A percentile compares a stretch with the other conserved stretches of the same genome.
These are phyloP conservation scores for Datura wrightii DNA, from an alignment of 257 asterid genomes.

Conservation along the genomic window DNA sequence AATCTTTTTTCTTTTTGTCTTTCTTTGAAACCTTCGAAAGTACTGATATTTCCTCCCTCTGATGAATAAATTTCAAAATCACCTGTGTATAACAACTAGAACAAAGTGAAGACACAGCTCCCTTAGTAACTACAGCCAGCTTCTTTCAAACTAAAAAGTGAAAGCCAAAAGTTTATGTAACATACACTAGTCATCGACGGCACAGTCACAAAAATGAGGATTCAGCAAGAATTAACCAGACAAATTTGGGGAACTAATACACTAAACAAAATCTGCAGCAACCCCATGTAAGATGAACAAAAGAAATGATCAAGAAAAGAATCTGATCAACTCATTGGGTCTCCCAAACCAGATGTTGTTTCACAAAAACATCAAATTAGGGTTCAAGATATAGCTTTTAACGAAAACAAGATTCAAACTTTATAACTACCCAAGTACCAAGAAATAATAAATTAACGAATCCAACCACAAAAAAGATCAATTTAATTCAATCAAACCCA, in stretches of 20 bases:
- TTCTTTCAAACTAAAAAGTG: neutral
- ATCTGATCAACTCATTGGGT: slow-evolving; percentile 8
- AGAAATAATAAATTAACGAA: neutral
- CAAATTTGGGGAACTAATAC: neutral
- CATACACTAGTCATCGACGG: too few relatives aligned
- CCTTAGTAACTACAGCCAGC: neutral
- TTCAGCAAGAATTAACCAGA: slow-evolving; percentile 8
- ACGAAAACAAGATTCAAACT: slow-evolving; percentile 2
- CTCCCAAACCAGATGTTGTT: neutral
- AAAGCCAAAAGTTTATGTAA: neutral
- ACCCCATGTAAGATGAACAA: neutral
- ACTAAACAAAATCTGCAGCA: neutral
- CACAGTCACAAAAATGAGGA: neutral
- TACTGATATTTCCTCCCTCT: neutral
- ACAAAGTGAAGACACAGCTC: neutral
- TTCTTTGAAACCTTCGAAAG: neutral
- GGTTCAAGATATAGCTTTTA: slow-evolving; percentile 27
- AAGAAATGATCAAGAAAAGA: neutral
- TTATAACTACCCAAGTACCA: neutral
- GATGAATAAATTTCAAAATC: neutral
- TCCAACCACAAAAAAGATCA: neutral
- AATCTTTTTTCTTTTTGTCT: neutral
- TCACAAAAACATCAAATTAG: neutral
- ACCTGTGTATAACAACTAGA: neutral
- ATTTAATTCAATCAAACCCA: neutral